Base-by-base conservation (phyloP, 2,329 filamentous ascomycete genomes). In the Piedraia hortae region DNA sequence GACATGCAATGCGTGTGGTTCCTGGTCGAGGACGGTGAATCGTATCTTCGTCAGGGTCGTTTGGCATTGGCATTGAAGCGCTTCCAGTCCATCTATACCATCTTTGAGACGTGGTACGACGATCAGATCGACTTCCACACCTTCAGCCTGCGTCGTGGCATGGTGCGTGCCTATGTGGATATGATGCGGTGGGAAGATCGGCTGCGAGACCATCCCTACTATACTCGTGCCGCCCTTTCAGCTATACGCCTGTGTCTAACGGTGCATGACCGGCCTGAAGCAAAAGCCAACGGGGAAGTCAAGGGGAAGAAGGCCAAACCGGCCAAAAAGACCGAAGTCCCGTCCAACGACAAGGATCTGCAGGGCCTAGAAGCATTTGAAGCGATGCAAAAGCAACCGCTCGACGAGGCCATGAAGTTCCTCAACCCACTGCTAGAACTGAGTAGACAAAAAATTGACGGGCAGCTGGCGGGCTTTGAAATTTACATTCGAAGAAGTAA, bases 1-100 rank as follows among this genome's bases (percentile, higher is more conserved):
- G 85, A 97, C 36, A 97, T 97, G 85, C 85, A 97, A 48, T 91
- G 80, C 43, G 64, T 93, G 34, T 97, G 85, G 88, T 97, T 68
- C 43, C 51, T 97, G 37, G 85, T 75, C 4, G 85, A 97, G 48
- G 88, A 97, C 41, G 85, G 77, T 24, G 74, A 91, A 48, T 67
- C 82, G 3, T 78, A 80, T 43, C 55, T 73, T 26, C 68, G 85
- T 22, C 71, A 78, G 42, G 67, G 68, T 31, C 78, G 89, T 35
- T 51, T 73, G 20, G 77, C 71, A 3, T 57, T 91, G 27, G 82
- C 88, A 0, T 54, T 97, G 23, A 97, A 97, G 54, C 66, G 88
- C 21, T 82, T 91, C 46, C 74, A 80, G 32, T 58, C 74, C 11
- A 62, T 97, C 26, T 69, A 70, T 43, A 77, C 74, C 46, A 88